Conservation (phyloP, 805 yeast genomes). For the Limtongozyma cylindracea region DNA sequence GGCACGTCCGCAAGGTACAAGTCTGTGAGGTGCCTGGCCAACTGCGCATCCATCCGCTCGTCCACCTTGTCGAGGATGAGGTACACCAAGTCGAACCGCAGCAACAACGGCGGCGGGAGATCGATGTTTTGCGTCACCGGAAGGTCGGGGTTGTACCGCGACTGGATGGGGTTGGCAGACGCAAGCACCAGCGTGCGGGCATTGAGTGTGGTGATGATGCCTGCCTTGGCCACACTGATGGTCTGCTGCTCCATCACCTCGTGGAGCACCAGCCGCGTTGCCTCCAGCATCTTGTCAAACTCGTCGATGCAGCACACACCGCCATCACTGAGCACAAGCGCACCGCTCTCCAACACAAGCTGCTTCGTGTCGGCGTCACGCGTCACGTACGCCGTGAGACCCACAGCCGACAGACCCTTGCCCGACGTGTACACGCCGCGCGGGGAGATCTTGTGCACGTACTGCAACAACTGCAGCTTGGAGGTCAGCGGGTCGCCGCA, state of each 20-base stretch:
- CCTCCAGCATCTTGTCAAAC: conserved; percentile 90
- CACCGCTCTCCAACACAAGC: conserved; percentile 86
- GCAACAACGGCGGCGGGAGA: conserved; percentile 83
- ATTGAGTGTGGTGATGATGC: conserved; percentile 87
- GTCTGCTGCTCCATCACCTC: conserved; percentile 99
- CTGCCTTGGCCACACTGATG: conserved; percentile 94
- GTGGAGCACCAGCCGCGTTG: conserved; percentile 84
- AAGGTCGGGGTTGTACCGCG: conserved; percentile 80
- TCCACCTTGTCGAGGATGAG: conserved; percentile 83
- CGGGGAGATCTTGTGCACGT: conserved; percentile 94
- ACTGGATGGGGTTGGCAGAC: conserved; percentile 91
- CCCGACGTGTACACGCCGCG: conserved; percentile 97
- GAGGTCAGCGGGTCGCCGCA: conserved; percentile 99
- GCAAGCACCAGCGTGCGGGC: conserved; percentile 93
- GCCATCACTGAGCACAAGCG: conserved; percentile 87
- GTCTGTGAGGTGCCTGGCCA: conserved; percentile 76
- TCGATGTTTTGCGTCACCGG: conserved; percentile 94
- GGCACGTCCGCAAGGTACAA: conserved; percentile 83
- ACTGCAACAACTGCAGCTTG: conserved; percentile 81
- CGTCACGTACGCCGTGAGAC: conserved; percentile 91
- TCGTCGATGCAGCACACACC: conserved; percentile 98
- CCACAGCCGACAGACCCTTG: conserved; percentile 97
- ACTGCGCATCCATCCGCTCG: conserved; percentile 55
- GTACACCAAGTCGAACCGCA: conserved; percentile 88
- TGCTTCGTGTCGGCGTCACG: conserved; percentile 87